phyloP scores from a whole-genome alignment of 2,329 filamentous ascomycete genomes.

The Nothopassalora personata region DNA sequence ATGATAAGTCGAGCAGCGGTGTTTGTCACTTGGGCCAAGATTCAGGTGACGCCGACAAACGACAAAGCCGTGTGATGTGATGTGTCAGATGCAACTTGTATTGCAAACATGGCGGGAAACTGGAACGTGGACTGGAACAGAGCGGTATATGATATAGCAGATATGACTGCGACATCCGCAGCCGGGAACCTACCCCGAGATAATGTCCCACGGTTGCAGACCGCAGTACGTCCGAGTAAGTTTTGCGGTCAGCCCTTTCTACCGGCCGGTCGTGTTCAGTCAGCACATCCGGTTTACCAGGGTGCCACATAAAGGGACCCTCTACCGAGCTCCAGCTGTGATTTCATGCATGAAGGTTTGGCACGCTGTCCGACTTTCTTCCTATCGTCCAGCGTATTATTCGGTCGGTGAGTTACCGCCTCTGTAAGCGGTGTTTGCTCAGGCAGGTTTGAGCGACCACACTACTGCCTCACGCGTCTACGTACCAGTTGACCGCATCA shows the following conservation, averaged over 20 bases:
- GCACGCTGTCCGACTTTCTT: constrained; percentile 1
- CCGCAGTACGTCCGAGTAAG: constrained; percentile 4
- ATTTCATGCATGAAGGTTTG: background rate
- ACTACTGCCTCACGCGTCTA: background rate
- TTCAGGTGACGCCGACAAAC: constrained; percentile 7
- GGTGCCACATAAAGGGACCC: background rate
- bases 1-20: constrained; percentile 3
- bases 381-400: background rate
- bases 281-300: background rate
- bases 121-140: constrained; percentile 1
- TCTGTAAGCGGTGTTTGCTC: background rate
- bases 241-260: constrained; percentile 4
- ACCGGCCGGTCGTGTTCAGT: background rate
- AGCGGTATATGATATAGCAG: constrained; percentile 5
- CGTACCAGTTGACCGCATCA: background rate
- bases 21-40: background rate
- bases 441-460: background rate
- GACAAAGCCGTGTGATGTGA: constrained; percentile 11
- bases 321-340: constrained; percentile 1
- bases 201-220: constrained; percentile 2
- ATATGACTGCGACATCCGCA: background rate
- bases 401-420: constrained; percentile 6
- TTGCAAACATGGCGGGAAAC: background rate
- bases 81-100: constrained; percentile 8
- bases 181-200: constrained; percentile 1